These are phyloP conservation scores for Cymodocea nodosa DNA, from an alignment of 116 monocot species.

Conservation along the genomic window DNA sequence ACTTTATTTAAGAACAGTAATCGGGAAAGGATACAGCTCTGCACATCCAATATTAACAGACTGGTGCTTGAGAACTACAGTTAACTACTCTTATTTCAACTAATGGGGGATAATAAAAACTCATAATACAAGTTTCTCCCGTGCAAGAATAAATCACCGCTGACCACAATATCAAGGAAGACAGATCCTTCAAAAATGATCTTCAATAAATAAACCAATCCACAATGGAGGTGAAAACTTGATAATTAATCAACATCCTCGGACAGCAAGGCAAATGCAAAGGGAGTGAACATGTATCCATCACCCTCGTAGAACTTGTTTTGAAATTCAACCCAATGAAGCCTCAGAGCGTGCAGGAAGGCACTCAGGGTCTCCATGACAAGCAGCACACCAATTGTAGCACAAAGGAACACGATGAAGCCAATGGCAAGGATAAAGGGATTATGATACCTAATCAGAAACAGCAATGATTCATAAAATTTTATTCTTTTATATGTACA, in stretches of 20 bases:
- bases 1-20: constrained; percentile 1
- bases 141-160: background rate
- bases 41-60: background rate
- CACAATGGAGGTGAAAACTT: background rate
- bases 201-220: background rate
- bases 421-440: constrained; percentile 66
- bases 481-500: background rate
- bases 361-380: constrained; percentile 99
- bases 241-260: constrained; percentile 53
- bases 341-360: constrained; percentile 95
- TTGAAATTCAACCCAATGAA: constrained; percentile 99
- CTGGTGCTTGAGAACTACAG: no score
- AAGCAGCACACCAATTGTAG: constrained; percentile 84
- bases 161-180: background rate
- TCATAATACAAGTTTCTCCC: background rate
- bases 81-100: background rate
- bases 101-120: background rate
- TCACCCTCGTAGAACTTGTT: constrained; percentile 99
- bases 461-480: background rate
- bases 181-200: background rate
- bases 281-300: constrained; percentile 93
- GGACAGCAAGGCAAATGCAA: constrained; percentile 48
- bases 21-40: no score
- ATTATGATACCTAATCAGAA: constrained; percentile 61
- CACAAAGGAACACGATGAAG: constrained; percentile 59